A percentile compares a stretch with the other conserved stretches of the same genome.
phyloP scores from a whole-genome alignment of 176 grass and related monocot species.

The Carex myosuroides region DNA sequence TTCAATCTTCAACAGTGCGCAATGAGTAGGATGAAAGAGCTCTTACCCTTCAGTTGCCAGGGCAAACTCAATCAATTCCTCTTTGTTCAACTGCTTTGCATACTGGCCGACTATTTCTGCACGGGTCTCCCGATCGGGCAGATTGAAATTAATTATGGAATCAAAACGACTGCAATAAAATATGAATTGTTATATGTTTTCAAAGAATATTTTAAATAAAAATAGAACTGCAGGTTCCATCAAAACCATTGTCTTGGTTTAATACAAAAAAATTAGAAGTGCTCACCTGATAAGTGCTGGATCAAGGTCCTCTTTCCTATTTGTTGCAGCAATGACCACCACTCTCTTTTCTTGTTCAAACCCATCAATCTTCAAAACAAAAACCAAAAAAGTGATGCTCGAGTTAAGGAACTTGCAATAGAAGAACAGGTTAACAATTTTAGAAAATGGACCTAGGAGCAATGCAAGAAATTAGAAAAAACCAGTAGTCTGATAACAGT shows the following conservation, averaged over 20 bases:
- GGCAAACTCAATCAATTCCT: slow-evolving; percentile 63
- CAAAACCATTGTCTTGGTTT: slow-evolving; percentile 1
- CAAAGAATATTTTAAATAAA: background rate
- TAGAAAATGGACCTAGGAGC: background rate
- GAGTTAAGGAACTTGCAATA: background rate
- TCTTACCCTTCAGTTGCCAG: slow-evolving; percentile 79
- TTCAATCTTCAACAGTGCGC: background rate
- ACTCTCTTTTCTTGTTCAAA: slow-evolving; percentile 82
- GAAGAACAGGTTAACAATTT: background rate
- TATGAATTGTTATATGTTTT: slow-evolving; percentile 6
- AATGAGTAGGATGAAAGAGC: background rate
- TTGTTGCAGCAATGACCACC: slow-evolving; percentile 94
- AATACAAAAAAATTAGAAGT: background rate
- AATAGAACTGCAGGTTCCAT: background rate
- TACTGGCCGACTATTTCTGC: slow-evolving; percentile 75
- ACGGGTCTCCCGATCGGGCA: slow-evolving; percentile 72
- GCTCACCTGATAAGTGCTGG: slow-evolving; percentile 87
- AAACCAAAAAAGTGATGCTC: background rate
- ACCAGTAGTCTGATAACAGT: no score
- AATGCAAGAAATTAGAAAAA: no score
- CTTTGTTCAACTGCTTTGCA: slow-evolving; percentile 73
- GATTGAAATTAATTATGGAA: slow-evolving; percentile 74
- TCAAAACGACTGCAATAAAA: slow-evolving; percentile 83
- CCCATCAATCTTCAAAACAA: slow-evolving; percentile 76
- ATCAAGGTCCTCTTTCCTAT: slow-evolving; percentile 96